These are phyloP conservation scores for Brettanomyces naardenensis DNA, from an alignment of 805 yeast genomes.

Conservation along the genomic window DNA sequence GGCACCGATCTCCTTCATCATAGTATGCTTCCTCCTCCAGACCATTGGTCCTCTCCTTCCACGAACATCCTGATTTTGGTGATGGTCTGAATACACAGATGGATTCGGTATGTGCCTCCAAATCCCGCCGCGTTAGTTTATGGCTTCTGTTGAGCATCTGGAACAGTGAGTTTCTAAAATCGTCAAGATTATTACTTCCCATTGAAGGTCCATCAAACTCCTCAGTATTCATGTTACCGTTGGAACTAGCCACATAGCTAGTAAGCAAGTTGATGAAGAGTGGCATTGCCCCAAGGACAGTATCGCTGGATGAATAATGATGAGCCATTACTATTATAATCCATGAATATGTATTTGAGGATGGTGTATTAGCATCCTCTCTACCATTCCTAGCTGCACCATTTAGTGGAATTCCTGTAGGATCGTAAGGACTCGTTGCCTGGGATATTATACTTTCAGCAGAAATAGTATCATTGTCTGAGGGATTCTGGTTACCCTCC, in stretches of 20 bases:
- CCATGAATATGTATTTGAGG: conserved; percentile 34
- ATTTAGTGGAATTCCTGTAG: background rate
- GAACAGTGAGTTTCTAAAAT: conserved; percentile 16
- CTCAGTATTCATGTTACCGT: conserved; percentile 7
- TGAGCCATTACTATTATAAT: conserved; percentile 58
- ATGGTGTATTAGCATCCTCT: background rate
- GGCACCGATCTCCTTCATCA: conserved; percentile 31
- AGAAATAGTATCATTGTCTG: background rate
- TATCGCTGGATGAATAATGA: conserved; percentile 30
- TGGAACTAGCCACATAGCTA: conserved; percentile 14
- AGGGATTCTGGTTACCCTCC: no score
- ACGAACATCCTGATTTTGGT: background rate
- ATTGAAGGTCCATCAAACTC: conserved; percentile 2
- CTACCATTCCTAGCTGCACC: background rate
- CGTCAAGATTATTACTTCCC: conserved; percentile 10
- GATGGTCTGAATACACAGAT: conserved; percentile 9
- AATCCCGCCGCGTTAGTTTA: conserved; percentile 11
- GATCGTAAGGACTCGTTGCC: background rate
- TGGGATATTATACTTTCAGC: conserved; percentile 2
- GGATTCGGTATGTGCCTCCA: conserved; percentile 11
- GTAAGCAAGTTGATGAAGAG: conserved; percentile 17
- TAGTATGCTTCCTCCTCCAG: background rate
- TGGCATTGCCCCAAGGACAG: conserved; percentile 37
- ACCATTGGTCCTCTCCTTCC: conserved; percentile 4
- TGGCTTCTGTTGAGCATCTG: conserved; percentile 13